A percentile compares a stretch with the other conserved stretches of the same genome.
These are phyloP conservation scores for Suillus paluster DNA, from an alignment of 768 basidiomycete genomes.

Conservation along the genomic window DNA sequence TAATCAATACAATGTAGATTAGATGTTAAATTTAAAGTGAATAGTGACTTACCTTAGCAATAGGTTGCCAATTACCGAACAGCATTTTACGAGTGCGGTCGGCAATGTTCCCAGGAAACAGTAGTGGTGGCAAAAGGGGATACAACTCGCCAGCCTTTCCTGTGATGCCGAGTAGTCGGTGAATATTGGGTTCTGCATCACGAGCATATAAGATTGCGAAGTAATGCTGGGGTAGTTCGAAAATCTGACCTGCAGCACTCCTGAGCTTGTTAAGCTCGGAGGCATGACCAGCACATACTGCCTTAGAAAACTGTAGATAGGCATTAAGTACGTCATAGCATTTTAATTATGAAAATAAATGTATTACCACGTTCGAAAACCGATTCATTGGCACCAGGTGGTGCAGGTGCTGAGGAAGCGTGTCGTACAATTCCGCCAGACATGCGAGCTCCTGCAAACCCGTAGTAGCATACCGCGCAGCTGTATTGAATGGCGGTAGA, in stretches of 20 bases:
- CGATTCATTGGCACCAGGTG: background rate
- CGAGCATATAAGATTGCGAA: background rate
- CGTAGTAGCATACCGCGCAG: slow-evolving; percentile 2
- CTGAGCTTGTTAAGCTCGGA: slow-evolving; percentile 1
- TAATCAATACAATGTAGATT: background rate
- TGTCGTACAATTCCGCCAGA: background rate
- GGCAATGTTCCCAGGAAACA: background rate
- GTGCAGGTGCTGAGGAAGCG: background rate
- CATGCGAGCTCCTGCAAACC: background rate
- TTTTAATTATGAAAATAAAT: background rate
- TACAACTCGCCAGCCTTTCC: background rate
- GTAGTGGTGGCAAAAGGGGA: background rate
- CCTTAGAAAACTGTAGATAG: slow-evolving; percentile 6
- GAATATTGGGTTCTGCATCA: background rate
- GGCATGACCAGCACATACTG: background rate
- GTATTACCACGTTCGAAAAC: background rate
- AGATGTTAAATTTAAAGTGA: background rate
- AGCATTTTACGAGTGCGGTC: background rate
- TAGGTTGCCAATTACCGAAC: slow-evolving; percentile 1
- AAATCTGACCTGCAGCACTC: background rate
- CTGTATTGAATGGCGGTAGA: background rate
- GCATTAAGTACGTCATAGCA: background rate
- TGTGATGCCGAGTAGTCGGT: slow-evolving; percentile 5
- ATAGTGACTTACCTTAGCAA: background rate
- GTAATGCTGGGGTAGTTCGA: background rate